phyloP scores from a whole-genome alignment of 139 green algal species.

The Volvox africanus region DNA sequence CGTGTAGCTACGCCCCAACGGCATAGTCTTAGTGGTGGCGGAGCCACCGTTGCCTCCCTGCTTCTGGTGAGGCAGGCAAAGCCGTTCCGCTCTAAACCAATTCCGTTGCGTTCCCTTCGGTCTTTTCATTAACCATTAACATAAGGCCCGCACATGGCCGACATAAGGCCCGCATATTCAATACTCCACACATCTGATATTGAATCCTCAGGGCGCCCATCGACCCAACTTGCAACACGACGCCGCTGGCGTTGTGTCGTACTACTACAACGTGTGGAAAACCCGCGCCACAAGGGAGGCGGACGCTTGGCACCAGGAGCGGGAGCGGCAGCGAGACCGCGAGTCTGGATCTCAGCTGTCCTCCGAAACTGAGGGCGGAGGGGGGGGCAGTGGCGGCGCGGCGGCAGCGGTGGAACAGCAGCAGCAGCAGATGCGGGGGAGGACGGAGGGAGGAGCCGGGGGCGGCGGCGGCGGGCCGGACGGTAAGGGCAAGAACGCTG shows the following conservation, averaged over 20 bases:
- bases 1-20: no score
- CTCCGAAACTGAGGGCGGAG: background rate
- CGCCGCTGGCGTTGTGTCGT: constrained; percentile 19
- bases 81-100: no score
- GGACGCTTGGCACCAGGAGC: constrained; percentile 16
- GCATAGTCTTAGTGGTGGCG: no score
- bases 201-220: background rate
- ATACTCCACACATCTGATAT: no score
- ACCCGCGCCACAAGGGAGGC: background rate
- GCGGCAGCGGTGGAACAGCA: background rate
- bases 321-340: background rate
- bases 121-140: no score
- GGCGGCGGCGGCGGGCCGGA: no score
- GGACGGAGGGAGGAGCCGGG: background rate
- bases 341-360: background rate
- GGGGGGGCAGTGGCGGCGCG: background rate
- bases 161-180: no score
- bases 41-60: no score
- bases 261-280: constrained; percentile 51
- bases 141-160: no score
- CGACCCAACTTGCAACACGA: background rate
- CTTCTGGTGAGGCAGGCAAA: no score
- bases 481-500: background rate
- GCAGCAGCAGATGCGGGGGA: background rate
- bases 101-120: no score